These are phyloP conservation scores for Arabis hirsuta DNA, from an alignment of 345 rosid species.

Conservation along the genomic window DNA sequence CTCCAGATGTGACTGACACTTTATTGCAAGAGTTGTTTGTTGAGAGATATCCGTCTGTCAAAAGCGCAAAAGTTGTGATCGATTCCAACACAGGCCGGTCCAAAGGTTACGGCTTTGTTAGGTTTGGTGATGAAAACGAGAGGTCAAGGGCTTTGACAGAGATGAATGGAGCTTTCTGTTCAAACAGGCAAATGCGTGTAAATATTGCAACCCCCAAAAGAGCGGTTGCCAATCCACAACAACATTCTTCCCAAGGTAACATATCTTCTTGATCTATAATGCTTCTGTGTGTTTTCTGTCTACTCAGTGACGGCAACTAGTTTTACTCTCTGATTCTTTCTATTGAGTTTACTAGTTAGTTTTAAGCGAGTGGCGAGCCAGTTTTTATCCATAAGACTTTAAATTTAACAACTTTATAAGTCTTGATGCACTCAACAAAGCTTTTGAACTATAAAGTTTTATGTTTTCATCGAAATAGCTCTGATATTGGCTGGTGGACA, in stretches of 20 bases:
- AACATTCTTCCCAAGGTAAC: conserved; percentile 72
- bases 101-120: conserved; percentile 96
- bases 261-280: conserved; percentile 19
- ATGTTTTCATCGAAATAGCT: conserved; percentile 51
- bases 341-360: conserved; percentile 2
- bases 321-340: neutral
- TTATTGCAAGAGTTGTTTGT: conserved; percentile 78
- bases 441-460: conserved; percentile 21
- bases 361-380: neutral
- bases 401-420: neutral
- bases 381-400: neutral
- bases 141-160: conserved; percentile 86
- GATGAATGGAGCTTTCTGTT: conserved; percentile 92
- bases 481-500: conserved; percentile 84
- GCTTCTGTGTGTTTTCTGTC: neutral
- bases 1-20: conserved; percentile 88
- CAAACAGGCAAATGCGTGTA: conserved; percentile 87
- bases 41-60: conserved; percentile 78
- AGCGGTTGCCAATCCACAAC: conserved; percentile 77
- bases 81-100: conserved; percentile 89
- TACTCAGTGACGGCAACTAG: neutral
- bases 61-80: conserved; percentile 91
- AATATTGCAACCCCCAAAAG: conserved; percentile 94
- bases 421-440: conserved; percentile 25
- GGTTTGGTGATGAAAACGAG: conserved; percentile 92